phyloP scores from a whole-genome alignment of 2,329 filamentous ascomycete genomes.

The Calycina herbarum region DNA sequence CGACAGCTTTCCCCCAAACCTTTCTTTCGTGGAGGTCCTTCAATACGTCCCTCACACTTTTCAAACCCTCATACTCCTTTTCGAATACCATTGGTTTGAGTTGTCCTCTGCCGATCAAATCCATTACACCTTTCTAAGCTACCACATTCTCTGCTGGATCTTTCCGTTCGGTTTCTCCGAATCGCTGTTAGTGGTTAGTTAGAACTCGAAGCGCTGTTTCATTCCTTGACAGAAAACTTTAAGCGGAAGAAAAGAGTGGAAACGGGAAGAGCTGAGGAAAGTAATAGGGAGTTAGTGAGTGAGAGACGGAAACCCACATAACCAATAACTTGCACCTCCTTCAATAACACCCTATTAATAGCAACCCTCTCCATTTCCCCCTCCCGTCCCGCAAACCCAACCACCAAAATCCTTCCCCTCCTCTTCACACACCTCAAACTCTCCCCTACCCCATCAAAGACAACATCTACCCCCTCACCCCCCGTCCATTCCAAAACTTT shows the following conservation, averaged over 20 bases:
- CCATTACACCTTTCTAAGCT: constrained; percentile 53
- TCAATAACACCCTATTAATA: constrained; percentile 55
- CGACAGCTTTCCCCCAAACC: constrained; percentile 56
- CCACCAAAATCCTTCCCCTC: constrained; percentile 53
- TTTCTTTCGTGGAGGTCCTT: constrained; percentile 50
- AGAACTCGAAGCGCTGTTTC: not conserved
- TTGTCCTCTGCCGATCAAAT: constrained; percentile 46
- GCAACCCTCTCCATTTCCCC: constrained; percentile 54
- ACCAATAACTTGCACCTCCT: constrained; percentile 52
- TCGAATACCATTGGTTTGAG: constrained; percentile 54
- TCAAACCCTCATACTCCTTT: constrained; percentile 49
- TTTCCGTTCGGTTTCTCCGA: constrained; percentile 55
- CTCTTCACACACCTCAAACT: constrained; percentile 55
- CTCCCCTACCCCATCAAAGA: constrained; percentile 57
- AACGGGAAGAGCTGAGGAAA: not conserved
- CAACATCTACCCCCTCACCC: constrained; percentile 54
- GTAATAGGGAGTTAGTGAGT: too few relatives aligned
- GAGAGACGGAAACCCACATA: constrained; percentile 43
- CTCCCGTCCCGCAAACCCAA: constrained; percentile 57
- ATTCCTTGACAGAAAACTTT: not conserved
- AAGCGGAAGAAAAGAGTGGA: not conserved
- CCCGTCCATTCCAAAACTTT: constrained; percentile 48
- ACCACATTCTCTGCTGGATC: constrained; percentile 47
- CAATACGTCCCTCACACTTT: constrained; percentile 50
- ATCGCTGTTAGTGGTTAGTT: constrained; percentile 43